Evolutionary conservation across 2,329 filamentous ascomycete species (phyloP).

Genomic region (Trichophyton schoenleinii): DNA sequence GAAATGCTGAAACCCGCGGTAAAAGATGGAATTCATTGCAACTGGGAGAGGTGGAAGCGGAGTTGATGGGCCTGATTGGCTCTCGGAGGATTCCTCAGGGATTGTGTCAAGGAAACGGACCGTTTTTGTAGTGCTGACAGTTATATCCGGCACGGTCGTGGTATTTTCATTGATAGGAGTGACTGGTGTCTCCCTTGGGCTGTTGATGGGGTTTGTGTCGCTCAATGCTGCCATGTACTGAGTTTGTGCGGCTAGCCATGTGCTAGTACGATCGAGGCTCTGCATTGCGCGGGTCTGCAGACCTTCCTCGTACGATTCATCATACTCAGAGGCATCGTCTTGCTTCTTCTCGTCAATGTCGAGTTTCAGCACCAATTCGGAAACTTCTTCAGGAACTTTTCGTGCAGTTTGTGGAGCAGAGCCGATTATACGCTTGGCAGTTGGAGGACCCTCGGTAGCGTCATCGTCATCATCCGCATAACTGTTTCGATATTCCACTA

Average conservation of each 20-base stretch:
- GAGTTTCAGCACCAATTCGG: conserved; percentile 14
- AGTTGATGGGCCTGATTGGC: conserved; percentile 1
- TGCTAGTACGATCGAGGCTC: conserved; percentile 72
- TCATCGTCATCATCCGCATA: conserved; percentile 26
- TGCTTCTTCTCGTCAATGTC: conserved; percentile 19
- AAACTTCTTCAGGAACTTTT: conserved; percentile 35
- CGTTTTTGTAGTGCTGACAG: conserved; percentile 17
- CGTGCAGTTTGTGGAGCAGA: conserved; percentile 57
- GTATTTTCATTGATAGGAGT: background rate
- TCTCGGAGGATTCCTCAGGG: conserved; percentile 30
- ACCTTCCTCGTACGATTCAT: conserved; percentile 61
- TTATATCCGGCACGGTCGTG: background rate
- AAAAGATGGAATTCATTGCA: conserved; percentile 68
- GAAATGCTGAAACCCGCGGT: conserved; percentile 71
- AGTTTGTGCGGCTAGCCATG: conserved; percentile 76
- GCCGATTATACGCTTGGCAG: conserved; percentile 31
- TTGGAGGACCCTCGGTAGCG: conserved; percentile 22
- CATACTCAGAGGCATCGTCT: conserved; percentile 47
- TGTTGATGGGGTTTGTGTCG: conserved; percentile 42
- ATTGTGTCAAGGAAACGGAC: conserved; percentile 24
- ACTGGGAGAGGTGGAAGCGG: conserved; percentile 25
- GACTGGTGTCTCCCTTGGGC: conserved; percentile 12
- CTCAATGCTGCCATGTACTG: conserved; percentile 47
- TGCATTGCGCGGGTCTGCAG: conserved; percentile 56
- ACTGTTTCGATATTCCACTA: conserved; percentile 46